Evolutionary conservation across 1,139 yeast genomes (phyloP), one percentile per base, ranked within the genome.

Genomic region (Blastobotrys persicus): DNA sequence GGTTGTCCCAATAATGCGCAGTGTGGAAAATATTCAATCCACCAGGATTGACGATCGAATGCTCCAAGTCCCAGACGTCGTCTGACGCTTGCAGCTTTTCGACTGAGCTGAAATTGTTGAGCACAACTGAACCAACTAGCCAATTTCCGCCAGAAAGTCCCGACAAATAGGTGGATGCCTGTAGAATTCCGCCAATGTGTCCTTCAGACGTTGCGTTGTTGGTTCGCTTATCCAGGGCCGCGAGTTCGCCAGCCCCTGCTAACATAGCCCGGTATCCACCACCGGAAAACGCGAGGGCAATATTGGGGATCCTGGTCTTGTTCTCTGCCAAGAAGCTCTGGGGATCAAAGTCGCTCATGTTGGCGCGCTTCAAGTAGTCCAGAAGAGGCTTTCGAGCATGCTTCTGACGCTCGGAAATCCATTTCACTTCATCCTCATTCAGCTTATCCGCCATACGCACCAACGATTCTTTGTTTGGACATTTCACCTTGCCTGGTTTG

Each of bases 181-280:
- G 92, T 43, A 87, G 72, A 46, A 91, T 68, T 2, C 96, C 96
- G 34, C 96, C 96, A 49, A 91, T 68, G 45, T 67, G 72, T 28
- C 95, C 95, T 45, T 73, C 67, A 2, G 78, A 77, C 23, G 51
- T 49, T 2, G 51, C 39, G 31, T 49, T 49, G 18, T 31, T 33
- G 2, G 94, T 84, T 60, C 96, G 75, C 59, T 79, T 77, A 64
- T 89, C 97, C 52, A 88, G 68, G 0, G 92, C 96, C 13, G 91
- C 73, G 38, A 88, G 68, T 65, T 83, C 82, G 38, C 97, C 96
- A 1, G 95, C 96, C n/a, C 96, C 96, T 49, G 75, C 70, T 39
- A 88, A 70, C 96, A 88, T 87, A 46, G 96, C 95, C 52, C 97
- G 77, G 68, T 87, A 88, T 2, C 96, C 95, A 60, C 97, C 97